Evolutionary conservation across 164 flowering plant species (phyloP), one percentile per base, ranked within the genome.

Genomic region (Houttuynia cordata): DNA sequence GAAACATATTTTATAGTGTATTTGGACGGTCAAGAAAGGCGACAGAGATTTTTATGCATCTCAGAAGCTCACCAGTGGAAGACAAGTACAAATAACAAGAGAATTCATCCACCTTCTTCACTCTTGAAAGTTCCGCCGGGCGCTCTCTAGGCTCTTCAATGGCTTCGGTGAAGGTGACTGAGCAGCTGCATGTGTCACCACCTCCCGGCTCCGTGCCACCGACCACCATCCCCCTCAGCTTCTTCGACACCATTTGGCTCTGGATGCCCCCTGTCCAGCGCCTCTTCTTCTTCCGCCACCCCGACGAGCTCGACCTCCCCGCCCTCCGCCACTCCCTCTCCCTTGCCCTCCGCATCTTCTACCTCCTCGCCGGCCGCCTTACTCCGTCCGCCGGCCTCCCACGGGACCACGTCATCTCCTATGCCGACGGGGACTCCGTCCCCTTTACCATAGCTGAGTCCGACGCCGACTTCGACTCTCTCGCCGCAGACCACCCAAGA

Each of bases 321-420:
- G 24, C 40, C 2, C 67, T 79, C 57, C 73, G 70, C 50, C 45
- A 52, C 64, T 80, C 83, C 2, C 81, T 83, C 39, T 66, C 77
- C 52, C 68, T 74, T 37, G 49, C 79, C 57, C 81, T 80, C 61
- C 62, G 53, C 22, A 71, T 65, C 61, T 82, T 76, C 61, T 77
- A 59, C 55, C 76, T 80, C 5, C 54, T 76, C 22, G 77, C 80
- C 18, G 79, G 75, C 1, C 71, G 68, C 10, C 60, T 79, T 9
- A 37, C 65, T 3, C 62, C 47, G 39, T 70, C 72, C 2, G 63
- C 71, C 0, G 57, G 66, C 12, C n/a, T 21, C 24, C 56, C 25
- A 1, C 34, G 19, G 9, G 56, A 64, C 22, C 78, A 77, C 53
- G 52, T 50, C n/a, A 41, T 79, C 50, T 45, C 59, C 40, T 78